These are phyloP conservation scores for Populus hybrid DNA, from an alignment of 441 rosid genomes.

Conservation along the genomic window DNA sequence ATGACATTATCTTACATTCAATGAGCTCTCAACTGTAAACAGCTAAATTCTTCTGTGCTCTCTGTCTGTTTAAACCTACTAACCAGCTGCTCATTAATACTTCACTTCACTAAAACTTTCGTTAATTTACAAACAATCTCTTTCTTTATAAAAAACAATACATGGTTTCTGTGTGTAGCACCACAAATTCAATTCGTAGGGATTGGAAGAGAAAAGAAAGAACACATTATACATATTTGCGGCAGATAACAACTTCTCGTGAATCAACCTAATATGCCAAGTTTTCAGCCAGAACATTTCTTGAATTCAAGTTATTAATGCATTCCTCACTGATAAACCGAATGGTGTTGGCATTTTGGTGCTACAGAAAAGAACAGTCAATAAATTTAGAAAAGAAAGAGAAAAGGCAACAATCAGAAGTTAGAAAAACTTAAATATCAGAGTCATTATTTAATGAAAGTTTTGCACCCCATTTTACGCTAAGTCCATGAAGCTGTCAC, in stretches of 20 bases:
- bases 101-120: neutral
- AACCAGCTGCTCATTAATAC: slow-evolving; percentile 20
- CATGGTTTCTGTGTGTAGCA: neutral
- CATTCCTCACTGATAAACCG: neutral
- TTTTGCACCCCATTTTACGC: neutral
- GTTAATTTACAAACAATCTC: neutral
- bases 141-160: neutral
- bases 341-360: neutral
- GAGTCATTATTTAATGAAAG: neutral
- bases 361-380: neutral
- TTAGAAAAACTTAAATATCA: neutral
- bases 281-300: neutral
- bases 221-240: neutral
- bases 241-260: slow-evolving; percentile 8
- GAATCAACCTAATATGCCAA: slow-evolving; percentile 11
- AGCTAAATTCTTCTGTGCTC: slow-evolving; percentile 14
- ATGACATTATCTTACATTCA: slow-evolving; percentile 29
- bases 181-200: neutral
- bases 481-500: no score
- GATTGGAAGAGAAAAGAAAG: neutral
- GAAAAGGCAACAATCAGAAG: neutral
- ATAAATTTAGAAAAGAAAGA: neutral
- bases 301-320: neutral
- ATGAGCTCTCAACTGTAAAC: slow-evolving; percentile 38
- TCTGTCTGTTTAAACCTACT: slow-evolving; percentile 25